These are phyloP conservation scores for Epichloe gansuensis DNA, from an alignment of 2,329 filamentous ascomycete genomes.

Conservation along the genomic window DNA sequence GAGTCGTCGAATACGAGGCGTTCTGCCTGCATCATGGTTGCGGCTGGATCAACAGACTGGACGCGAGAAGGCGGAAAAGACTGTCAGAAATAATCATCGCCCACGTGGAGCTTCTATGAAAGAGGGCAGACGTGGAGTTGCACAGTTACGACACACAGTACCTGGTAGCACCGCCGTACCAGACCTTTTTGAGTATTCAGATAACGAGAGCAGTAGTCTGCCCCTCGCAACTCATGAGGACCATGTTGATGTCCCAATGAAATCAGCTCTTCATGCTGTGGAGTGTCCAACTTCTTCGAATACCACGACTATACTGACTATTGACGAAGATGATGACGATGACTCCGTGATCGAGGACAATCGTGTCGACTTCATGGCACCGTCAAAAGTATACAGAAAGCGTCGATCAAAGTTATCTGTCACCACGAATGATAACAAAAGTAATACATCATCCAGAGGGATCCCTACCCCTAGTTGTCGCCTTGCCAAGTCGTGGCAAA, in stretches of 20 bases:
- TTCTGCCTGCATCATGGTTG: conserved; percentile 55
- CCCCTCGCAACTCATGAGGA: background rate
- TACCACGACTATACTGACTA: background rate
- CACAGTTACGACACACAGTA: conserved; percentile 27
- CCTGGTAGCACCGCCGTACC: conserved; percentile 16
- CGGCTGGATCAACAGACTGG: conserved; percentile 40
- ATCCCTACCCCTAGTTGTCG: conserved; percentile 11
- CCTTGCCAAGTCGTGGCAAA: conserved; percentile 14
- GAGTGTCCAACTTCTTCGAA: background rate
- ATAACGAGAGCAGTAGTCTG: background rate
- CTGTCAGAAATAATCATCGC: conserved; percentile 14
- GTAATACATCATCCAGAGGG: conserved; percentile 14
- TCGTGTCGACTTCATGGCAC: conserved; percentile 37
- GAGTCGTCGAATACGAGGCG: conserved; percentile 40
- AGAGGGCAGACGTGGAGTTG: conserved; percentile 34
- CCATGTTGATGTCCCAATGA: background rate
- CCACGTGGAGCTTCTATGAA: conserved; percentile 23
- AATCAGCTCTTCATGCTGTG: background rate
- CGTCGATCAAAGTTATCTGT: conserved; percentile 21
- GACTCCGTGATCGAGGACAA: conserved; percentile 36
- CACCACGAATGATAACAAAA: conserved; percentile 10
- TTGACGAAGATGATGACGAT: conserved; percentile 19
- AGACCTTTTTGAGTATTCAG: conserved; percentile 33
- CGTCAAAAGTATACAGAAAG: conserved; percentile 27
- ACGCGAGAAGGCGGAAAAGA: conserved; percentile 19